Evolutionary conservation across 805 yeast species (phyloP).

Genomic region (Danielia reshetovae): DNA sequence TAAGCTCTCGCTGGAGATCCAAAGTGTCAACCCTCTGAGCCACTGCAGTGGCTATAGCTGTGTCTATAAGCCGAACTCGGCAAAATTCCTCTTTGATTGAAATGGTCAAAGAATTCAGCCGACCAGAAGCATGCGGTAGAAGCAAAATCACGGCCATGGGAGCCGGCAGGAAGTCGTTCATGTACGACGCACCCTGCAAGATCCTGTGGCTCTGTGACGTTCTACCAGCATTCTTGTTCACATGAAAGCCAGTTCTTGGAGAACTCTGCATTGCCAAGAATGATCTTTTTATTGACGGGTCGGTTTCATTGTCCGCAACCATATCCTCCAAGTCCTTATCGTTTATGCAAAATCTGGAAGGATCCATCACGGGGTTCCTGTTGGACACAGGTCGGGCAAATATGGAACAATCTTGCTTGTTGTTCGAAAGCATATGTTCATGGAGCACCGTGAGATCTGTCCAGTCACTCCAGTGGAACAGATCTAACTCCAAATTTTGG

Average conservation of each 20-base stretch:
- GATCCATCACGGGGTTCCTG: not conserved
- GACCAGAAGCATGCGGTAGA: constrained; percentile 16
- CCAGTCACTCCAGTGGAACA: constrained; percentile 8
- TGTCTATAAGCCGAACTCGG: constrained; percentile 3
- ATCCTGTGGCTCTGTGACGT: constrained; percentile 23
- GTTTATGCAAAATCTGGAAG: constrained; percentile 17
- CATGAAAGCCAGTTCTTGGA: constrained; percentile 31
- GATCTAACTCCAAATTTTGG: not conserved
- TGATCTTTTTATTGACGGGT: too few species aligned
- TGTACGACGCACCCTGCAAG: constrained; percentile 35
- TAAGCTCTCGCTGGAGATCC: not conserved
- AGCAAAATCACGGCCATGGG: constrained; percentile 32
- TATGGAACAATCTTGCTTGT: not conserved
- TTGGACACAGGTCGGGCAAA: not conserved
- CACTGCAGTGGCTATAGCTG: constrained; percentile 4
- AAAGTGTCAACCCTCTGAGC: constrained; percentile 1
- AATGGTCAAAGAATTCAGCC: not conserved
- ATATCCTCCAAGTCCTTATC: not conserved
- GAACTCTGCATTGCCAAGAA: not conserved
- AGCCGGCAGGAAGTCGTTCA: constrained; percentile 39
- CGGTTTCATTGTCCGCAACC: not conserved
- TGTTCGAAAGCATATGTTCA: not conserved
- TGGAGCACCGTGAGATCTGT: constrained; percentile 2
- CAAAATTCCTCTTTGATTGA: not conserved
- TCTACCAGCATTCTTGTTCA: constrained; percentile 31